A percentile compares a stretch with the other conserved stretches of the same genome.
phyloP scores from a whole-genome alignment of 2,329 filamentous ascomycete species.

The Fusarium clavum region DNA sequence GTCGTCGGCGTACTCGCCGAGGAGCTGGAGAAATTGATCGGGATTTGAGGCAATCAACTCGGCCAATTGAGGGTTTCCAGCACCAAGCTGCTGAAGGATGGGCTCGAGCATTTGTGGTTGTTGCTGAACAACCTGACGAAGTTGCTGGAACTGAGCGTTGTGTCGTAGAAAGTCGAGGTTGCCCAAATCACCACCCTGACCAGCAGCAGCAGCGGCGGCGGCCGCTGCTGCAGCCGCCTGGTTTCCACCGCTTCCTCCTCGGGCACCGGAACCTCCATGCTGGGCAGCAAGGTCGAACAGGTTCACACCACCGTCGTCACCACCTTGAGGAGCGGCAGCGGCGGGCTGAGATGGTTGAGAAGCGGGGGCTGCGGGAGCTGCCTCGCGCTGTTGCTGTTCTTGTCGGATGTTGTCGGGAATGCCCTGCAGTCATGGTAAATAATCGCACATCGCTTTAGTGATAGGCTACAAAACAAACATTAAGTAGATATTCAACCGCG shows the following conservation, averaged over 20 bases:
- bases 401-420: slow-evolving; percentile 88
- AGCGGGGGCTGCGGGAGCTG: slow-evolving; percentile 53
- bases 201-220: slow-evolving; percentile 61
- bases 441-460: slow-evolving; percentile 14
- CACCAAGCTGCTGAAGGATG: slow-evolving; percentile 94
- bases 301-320: slow-evolving; percentile 79
- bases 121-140: slow-evolving; percentile 96
- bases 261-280: slow-evolving; percentile 64
- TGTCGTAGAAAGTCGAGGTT: slow-evolving; percentile 94
- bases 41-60: slow-evolving; percentile 92
- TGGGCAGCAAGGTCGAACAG: slow-evolving; percentile 94
- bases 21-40: slow-evolving; percentile 89
- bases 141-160: slow-evolving; percentile 97
- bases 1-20: slow-evolving; percentile 88
- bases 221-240: slow-evolving; percentile 57
- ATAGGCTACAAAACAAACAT: slow-evolving; percentile 63
- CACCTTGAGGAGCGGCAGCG: slow-evolving; percentile 54
- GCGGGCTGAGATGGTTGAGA: slow-evolving; percentile 54
- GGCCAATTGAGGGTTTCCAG: slow-evolving; percentile 93
- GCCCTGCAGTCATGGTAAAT: slow-evolving; percentile 65
- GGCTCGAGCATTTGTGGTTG: slow-evolving; percentile 99
- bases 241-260: slow-evolving; percentile 57
- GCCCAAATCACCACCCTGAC: slow-evolving; percentile 69
- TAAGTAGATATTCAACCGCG: slow-evolving; percentile 95
- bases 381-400: slow-evolving; percentile 67